These are phyloP conservation scores for Linnemannia elongata DNA, from an alignment of 192 early-diverging fungal species.

Conservation along the genomic window DNA sequence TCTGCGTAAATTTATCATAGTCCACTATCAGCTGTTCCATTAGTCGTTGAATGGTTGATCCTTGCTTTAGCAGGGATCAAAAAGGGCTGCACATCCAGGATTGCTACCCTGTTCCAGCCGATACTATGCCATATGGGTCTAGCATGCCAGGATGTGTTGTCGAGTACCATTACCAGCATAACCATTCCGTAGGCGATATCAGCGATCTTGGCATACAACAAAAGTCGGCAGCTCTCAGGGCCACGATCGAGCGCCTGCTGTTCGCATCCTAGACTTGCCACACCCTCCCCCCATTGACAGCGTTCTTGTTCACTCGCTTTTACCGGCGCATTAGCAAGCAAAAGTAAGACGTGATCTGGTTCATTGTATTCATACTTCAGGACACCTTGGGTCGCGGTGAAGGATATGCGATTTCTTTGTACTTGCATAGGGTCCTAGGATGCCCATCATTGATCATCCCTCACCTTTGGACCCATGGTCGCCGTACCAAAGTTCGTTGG, in stretches of 20 bases:
- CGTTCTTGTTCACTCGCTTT: conserved; percentile 2
- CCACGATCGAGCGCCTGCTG: not conserved
- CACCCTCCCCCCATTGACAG: conserved; percentile 9
- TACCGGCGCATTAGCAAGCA: conserved; percentile 17
- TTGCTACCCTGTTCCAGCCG: conserved; percentile 24
- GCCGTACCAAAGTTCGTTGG: too few relatives aligned
- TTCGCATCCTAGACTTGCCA: conserved; percentile 15
- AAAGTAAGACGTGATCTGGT: not conserved
- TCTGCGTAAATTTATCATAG: conserved; percentile 12
- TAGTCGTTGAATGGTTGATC: conserved; percentile 1
- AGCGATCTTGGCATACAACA: not conserved
- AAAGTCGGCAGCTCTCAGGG: not conserved
- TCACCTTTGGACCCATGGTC: too few relatives aligned
- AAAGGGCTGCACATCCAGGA: conserved; percentile 9
- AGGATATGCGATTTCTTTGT: too few relatives aligned
- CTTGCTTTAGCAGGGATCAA: conserved; percentile 16
- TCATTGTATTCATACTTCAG: too few relatives aligned
- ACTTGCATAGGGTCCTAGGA: too few relatives aligned
- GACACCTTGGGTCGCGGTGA: too few relatives aligned
- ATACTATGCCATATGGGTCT: too few relatives aligned
- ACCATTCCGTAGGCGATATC: too few relatives aligned
- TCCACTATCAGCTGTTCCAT: conserved; percentile 27
- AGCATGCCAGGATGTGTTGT: conserved; percentile 8
- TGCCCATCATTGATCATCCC: too few relatives aligned
- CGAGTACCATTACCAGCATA: not conserved